phyloP scores from a whole-genome alignment of 768 basidiomycete genomes.

The Cubamyces sp. region DNA sequence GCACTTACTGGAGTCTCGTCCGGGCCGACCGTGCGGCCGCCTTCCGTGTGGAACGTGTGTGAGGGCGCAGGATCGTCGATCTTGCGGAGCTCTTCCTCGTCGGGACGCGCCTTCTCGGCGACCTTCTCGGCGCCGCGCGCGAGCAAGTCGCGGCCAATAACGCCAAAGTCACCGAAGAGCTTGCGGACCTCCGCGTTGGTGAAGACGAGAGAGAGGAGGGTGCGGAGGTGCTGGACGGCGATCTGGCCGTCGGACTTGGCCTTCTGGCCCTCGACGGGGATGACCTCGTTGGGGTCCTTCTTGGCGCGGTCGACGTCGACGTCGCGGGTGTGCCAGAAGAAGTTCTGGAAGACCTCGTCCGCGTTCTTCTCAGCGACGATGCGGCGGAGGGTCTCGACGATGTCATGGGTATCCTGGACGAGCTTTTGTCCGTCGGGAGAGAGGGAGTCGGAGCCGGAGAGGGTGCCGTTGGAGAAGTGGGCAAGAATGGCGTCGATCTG shows the following conservation, averaged over 20 bases:
- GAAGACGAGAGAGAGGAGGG: constrained; percentile 83
- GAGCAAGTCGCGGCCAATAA: constrained; percentile 84
- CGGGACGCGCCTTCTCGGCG: constrained; percentile 69
- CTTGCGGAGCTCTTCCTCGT: constrained; percentile 56
- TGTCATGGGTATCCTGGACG: constrained; percentile 72
- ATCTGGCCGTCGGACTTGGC: constrained; percentile 26
- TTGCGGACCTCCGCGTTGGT: constrained; percentile 95
- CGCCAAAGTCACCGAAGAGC: constrained; percentile 75
- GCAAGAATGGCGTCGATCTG: constrained; percentile 77
- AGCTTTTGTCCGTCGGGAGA: constrained; percentile 79
- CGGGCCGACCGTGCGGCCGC: constrained; percentile 45
- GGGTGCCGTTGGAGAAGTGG: constrained; percentile 60
- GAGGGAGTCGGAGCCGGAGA: constrained; percentile 60
- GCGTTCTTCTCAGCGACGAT: constrained; percentile 82
- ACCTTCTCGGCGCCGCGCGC: constrained; percentile 68
- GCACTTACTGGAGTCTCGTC: constrained; percentile 48
- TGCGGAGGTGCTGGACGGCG: constrained; percentile 87
- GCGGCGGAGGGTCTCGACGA: constrained; percentile 71
- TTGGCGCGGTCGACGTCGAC: constrained; percentile 49
- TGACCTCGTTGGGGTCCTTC: constrained; percentile 43
- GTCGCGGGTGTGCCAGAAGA: constrained; percentile 78
- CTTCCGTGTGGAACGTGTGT: constrained; percentile 62
- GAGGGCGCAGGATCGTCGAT: constrained; percentile 73
- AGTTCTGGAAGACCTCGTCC: constrained; percentile 94
- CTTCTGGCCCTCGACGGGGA: constrained; percentile 54